Evolutionary conservation across 1,139 yeast genomes (phyloP), one percentile per base, ranked within the genome.

Genomic region (Meyerozyma smithsonii): DNA sequence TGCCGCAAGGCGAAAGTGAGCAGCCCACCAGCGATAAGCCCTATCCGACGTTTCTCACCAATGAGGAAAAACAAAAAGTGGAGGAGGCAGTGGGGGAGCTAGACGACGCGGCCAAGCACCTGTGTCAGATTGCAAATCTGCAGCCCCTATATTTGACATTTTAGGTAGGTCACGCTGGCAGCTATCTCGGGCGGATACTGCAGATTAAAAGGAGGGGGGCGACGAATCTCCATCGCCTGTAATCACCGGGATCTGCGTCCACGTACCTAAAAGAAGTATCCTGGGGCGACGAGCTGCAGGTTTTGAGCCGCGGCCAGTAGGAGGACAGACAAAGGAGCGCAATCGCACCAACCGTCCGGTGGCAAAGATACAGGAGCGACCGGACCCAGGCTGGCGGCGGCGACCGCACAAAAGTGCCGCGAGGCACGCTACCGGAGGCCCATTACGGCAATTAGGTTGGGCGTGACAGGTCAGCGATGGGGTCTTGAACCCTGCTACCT

Each of bases 41-140:
- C 21, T 38, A 39, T 11, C 48, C 49, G 3, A 36, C 37, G 23
- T 36, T 46, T 26, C 38, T 45, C 47, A 40, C 41, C 3, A 21
- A 42, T 24, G 46, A 44, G 14, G 43, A 45, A 30, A 46, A 45
- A 35, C 19, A 30, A 2, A 34, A 34, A 34, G 43, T 47, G 25
- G 26, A 44, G 42, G 36, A 39, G 20, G 41, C 37, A n/a, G 39
- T 41, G 20, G 21, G 24, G 2, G 11, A 16, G n/a, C 25, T 37
- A 8, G 35, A 42, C 4, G 30, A 38, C 12, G 41, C 41, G 4
- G 37, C 37, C 20, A 18, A 35, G 14, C 15, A 30, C n/a, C 34
- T 10, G 16, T 30, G 34, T 14, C 21, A 17, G 14, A 30, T 30
- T 14, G 16, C 12, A 11, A 30, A 16, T 11, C 11, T 21, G 21